Base-by-base conservation (phyloP, 345 rosid genomes). In the Ceriops zippeliana region DNA sequence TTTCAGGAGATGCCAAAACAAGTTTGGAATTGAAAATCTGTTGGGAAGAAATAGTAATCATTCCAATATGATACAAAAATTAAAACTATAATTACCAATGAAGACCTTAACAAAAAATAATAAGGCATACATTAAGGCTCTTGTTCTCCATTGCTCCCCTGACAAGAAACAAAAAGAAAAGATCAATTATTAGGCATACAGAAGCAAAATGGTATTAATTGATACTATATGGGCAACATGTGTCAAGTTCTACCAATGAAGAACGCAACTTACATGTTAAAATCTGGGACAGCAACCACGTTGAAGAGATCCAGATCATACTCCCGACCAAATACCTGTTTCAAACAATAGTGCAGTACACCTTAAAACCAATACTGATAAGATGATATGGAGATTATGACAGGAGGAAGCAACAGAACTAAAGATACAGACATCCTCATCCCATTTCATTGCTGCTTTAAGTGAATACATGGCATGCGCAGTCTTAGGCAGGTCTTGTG, bases 61-160 rank as follows among this genome's bases (percentile, higher is more conserved):
- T 42, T 42, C 17, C 49, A 81, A 72, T 42, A 60, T 63, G 24
- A 66, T 22, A 67, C 61, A 61, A 71, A 59, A 71, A 51, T 67
- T 69, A 13, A 24, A 15, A 32, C 2, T 22, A 21, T 21, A 10
- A 59, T 63, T 11, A 24, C 30, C 7, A 58, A 56, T 19, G 51
- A 51, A 9, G 22, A 57, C 47, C 3, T 27, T 10, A 32, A 66
- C 15, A 57, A 67, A 58, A 69, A 51, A 63, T 62, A 26, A 47
- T 66, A 59, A 68, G 58, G 46, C 82, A 67, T 83, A 92, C 99
- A 82, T 96, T 96, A 75, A 96, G 81, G 86, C 99, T 96, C 83
- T 96, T 96, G 84, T 92, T 96, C 77, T 96, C 99, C 99, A 89
- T 96, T 72, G 99, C 99, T 81, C 99, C 99, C 98, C 99, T 92